These are phyloP conservation scores for Trichosporon ovoides DNA, from an alignment of 1,284 basidiomycete genomes.

Conservation along the genomic window DNA sequence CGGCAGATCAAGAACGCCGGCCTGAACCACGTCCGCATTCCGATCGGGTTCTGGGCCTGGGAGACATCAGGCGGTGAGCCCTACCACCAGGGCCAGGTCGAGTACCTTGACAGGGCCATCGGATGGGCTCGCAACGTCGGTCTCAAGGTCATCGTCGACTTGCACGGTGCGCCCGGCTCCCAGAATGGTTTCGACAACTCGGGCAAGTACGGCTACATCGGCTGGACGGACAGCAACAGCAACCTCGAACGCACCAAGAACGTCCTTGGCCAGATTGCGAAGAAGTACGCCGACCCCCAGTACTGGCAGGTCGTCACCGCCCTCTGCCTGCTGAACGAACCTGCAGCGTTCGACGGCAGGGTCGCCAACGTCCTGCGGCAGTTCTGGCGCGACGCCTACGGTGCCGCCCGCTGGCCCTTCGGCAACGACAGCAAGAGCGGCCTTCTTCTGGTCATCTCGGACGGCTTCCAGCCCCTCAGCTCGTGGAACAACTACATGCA, in stretches of 20 bases:
- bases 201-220: slow-evolving; percentile 53
- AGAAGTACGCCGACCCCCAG: slow-evolving; percentile 14
- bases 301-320: slow-evolving; percentile 61
- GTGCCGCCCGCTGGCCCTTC: slow-evolving; percentile 69
- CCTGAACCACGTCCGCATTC: slow-evolving; percentile 73
- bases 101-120: slow-evolving; percentile 58
- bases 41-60: slow-evolving; percentile 79
- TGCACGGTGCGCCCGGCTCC: slow-evolving; percentile 74
- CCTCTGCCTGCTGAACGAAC: slow-evolving; percentile 57
- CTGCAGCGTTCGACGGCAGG: slow-evolving; percentile 63
- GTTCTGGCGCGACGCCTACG: slow-evolving; percentile 59
- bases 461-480: slow-evolving; percentile 73
- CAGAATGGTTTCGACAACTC: slow-evolving; percentile 79
- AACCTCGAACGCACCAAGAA: slow-evolving; percentile 49
- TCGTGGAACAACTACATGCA: slow-evolving; percentile 68
- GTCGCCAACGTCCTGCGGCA: slow-evolving; percentile 57
- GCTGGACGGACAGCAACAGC: background rate
- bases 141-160: slow-evolving; percentile 64
- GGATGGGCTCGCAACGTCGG: slow-evolving; percentile 70
- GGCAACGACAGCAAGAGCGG: slow-evolving; percentile 26
- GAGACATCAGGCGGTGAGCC: slow-evolving; percentile 74
- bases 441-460: slow-evolving; percentile 62
- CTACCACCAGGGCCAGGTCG: slow-evolving; percentile 51
- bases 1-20: slow-evolving; percentile 62
- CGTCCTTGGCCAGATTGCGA: slow-evolving; percentile 28